Percentiles rank a stretch among this genome's conserved stretches.
phyloP scores from a whole-genome alignment of 305 asterid species.

The Ilex paraguariensis region DNA sequence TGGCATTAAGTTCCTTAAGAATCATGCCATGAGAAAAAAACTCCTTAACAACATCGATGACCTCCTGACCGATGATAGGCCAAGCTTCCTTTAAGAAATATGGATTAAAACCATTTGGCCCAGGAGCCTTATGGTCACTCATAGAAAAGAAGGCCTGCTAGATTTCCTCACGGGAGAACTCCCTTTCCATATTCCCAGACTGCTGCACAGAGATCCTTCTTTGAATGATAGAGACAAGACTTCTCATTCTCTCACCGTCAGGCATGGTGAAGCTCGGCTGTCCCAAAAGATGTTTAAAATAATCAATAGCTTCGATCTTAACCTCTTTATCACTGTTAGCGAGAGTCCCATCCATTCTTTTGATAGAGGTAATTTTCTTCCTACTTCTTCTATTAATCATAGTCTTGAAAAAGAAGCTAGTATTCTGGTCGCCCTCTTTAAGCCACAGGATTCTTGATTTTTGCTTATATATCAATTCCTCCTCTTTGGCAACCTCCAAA shows the following conservation, averaged over 20 bases:
- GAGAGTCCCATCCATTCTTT: background rate
- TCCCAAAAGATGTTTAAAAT: background rate
- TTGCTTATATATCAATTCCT: background rate
- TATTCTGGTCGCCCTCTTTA: too few relatives aligned
- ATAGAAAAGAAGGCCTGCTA: background rate
- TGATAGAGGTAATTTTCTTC: background rate
- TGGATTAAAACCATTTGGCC: background rate
- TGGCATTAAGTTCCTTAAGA: background rate
- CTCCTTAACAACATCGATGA: background rate
- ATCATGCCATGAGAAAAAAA: background rate
- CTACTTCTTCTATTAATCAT: too few relatives aligned
- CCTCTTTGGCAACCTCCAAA: background rate
- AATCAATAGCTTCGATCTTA: background rate
- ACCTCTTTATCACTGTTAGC: background rate
- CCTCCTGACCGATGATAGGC: background rate
- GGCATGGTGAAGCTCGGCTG: background rate
- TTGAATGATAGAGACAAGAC: background rate
- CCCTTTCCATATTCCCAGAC: background rate
- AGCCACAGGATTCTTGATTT: too few relatives aligned
- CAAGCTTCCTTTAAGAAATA: background rate
- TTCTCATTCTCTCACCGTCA: background rate
- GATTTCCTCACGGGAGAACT: background rate
- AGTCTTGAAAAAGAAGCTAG: too few relatives aligned
- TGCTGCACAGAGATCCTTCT: background rate
- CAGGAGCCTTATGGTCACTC: background rate